phyloP scores from a whole-genome alignment of 1,139 yeast species.

The Suhomyces bokatorum region DNA sequence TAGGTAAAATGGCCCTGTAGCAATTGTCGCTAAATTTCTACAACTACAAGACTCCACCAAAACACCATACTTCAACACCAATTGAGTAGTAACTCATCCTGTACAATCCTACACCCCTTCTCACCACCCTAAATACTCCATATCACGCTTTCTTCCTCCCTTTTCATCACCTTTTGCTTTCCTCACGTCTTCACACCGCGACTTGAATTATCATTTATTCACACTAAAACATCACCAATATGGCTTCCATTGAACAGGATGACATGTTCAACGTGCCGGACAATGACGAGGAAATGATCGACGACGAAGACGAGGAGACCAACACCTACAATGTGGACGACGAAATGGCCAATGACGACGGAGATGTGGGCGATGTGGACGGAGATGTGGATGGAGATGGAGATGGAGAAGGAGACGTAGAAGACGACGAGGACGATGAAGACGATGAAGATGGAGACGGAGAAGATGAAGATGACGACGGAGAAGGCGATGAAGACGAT shows the following conservation, averaged over 20 bases:
- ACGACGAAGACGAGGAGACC: conserved; percentile 17
- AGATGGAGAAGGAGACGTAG: conserved; percentile 17
- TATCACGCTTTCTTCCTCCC: no score
- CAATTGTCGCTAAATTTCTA: no score
- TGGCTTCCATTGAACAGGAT: conserved; percentile 21
- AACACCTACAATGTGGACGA: conserved; percentile 21
- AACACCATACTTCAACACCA: no score
- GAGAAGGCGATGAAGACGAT: conserved; percentile 19
- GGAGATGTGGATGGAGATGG: conserved; percentile 18
- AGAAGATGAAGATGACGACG: conserved; percentile 19
- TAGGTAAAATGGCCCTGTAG: no score
- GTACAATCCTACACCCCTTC: no score
- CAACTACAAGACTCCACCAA: no score
- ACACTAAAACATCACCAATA: neutral
- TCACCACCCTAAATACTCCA: no score
- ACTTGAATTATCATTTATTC: no score
- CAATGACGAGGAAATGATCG: conserved; percentile 18
- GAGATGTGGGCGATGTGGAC: conserved; percentile 16
- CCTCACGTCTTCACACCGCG: no score
- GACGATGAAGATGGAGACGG: conserved; percentile 20
- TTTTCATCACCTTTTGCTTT: no score
- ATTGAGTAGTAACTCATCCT: no score
- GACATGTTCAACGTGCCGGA: conserved; percentile 19
- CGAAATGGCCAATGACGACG: conserved; percentile 19
- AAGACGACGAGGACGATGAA: conserved; percentile 16